phyloP scores from a whole-genome alignment of 2,329 filamentous ascomycete species.

The Aspergillus ruber region DNA sequence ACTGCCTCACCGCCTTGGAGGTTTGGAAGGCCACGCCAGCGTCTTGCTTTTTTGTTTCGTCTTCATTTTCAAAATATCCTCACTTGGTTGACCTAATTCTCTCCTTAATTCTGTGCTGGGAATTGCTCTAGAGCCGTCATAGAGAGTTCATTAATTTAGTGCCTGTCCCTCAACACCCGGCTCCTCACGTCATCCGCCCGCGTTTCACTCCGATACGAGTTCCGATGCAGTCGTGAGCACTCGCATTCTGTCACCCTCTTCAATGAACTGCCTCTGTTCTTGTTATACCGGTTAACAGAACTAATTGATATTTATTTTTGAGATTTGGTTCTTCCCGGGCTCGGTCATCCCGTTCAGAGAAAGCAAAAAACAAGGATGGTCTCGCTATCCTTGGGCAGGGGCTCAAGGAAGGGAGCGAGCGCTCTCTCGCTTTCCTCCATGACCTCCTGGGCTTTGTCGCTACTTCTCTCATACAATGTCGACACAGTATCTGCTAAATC shows the following conservation, averaged over 20 bases:
- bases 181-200: background rate
- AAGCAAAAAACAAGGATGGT: conserved; percentile 11
- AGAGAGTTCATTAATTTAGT: too few species aligned
- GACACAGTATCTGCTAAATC: conserved; percentile 40
- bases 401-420: conserved; percentile 5
- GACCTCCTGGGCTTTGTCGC: conserved; percentile 19
- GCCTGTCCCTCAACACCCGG: background rate
- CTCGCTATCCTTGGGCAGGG: conserved; percentile 12
- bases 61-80: background rate
- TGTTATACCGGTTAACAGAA: too few species aligned
- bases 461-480: conserved; percentile 21
- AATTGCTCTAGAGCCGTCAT: background rate
- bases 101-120: background rate
- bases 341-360: background rate
- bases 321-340: conserved; percentile 1
- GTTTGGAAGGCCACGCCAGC: background rate
- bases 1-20: background rate
- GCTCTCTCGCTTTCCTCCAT: conserved; percentile 15
- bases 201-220: background rate
- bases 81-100: background rate
- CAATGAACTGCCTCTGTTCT: too few species aligned
- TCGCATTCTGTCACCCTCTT: background rate
- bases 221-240: background rate
- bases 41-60: background rate
- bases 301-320: background rate